Evolutionary conservation across 1,284 basidiomycete species (phyloP).

Genomic region (Porogramme epimiltina): DNA sequence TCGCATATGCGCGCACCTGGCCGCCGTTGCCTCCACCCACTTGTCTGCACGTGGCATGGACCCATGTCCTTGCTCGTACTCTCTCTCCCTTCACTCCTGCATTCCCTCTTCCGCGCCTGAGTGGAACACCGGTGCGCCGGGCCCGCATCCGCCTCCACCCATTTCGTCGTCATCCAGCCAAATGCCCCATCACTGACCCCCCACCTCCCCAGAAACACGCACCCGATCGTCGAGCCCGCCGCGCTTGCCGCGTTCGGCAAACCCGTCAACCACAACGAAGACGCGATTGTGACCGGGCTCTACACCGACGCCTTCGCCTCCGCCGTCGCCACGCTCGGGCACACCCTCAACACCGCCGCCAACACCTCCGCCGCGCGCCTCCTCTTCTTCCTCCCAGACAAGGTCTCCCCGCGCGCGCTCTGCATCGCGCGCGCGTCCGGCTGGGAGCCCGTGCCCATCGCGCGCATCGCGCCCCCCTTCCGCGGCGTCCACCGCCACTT

Average conservation of each 20-base stretch:
- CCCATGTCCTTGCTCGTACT: no score
- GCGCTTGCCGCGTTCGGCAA: constrained; percentile 1
- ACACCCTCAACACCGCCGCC: constrained; percentile 35
- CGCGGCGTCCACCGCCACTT: constrained; percentile 39
- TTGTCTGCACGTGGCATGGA: no score
- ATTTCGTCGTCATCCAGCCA: no score
- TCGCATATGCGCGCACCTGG: no score
- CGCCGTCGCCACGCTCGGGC: constrained; percentile 42
- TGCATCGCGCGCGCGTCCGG: constrained; percentile 42
- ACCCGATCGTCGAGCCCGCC: constrained; percentile 18
- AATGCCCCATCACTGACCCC: no score
- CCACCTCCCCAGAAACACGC: constrained; percentile 12
- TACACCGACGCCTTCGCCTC: constrained; percentile 43
- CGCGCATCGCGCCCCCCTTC: constrained; percentile 42
- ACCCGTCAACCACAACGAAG: constrained; percentile 22
- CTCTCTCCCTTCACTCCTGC: no score
- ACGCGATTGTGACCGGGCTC: constrained; percentile 42
- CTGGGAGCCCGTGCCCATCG: constrained; percentile 40
- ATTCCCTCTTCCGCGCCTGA: no score
- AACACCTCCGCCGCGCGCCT: constrained; percentile 37
- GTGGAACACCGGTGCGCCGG: no score
- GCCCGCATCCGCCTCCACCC: no score
- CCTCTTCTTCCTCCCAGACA: constrained; percentile 42
- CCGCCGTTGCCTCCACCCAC: no score
- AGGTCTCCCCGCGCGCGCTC: constrained; percentile 39